Base-by-base conservation (phyloP, 768 basidiomycete genomes). In the Clitopilus hobsonii region DNA sequence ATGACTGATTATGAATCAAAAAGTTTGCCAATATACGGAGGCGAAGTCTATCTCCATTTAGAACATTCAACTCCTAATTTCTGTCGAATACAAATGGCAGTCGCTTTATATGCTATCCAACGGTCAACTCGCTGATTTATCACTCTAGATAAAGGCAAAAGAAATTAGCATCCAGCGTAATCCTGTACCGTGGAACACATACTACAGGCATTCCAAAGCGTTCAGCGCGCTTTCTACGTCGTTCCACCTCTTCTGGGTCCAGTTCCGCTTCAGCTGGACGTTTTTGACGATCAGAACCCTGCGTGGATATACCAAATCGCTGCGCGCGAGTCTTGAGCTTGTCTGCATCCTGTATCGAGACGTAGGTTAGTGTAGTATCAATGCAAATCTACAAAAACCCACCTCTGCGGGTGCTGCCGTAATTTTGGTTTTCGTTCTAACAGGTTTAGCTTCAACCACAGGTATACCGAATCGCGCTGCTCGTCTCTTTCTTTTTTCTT, bases 391-490 rank as follows among this genome's bases (percentile, higher is more conserved):
- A 10, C 16, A 18, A 20, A 23, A 45, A 20, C 16, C 3, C 41
- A 45, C 41, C 41, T 45, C 41, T 6, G 41, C 3, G n/a, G 41
- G 41, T 23, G 41, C 14, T 11, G 16, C 22, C n/a, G 41, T 20
- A 10, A 36, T 36, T n/a, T 36, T 36, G 59, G 54, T 65, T 59
- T 45, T 45, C 36, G 64, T 53, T 49, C 68, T 66, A 58, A 71
- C 51, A 47, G 66, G n/a, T 10, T 58, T 57, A 5, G 63, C 55
- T 24, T 79, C 74, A 7, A 86, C 79, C 6, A 86, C 62, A 3
- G 84, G 79, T n/a, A 86, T 82, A 27, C 84, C 84, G 59, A 89
- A 89, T n/a, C 88, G 82, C 16, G 74, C 84, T 5, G 87, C 86
- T 38, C 88, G 82, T 38, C 75, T 72, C 63, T 71, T 81, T 52